Percentiles rank a stretch among this genome's conserved stretches.
Conservation (phyloP, 1,284 basidiomycete genomes). For the Melampsora americana region DNA sequence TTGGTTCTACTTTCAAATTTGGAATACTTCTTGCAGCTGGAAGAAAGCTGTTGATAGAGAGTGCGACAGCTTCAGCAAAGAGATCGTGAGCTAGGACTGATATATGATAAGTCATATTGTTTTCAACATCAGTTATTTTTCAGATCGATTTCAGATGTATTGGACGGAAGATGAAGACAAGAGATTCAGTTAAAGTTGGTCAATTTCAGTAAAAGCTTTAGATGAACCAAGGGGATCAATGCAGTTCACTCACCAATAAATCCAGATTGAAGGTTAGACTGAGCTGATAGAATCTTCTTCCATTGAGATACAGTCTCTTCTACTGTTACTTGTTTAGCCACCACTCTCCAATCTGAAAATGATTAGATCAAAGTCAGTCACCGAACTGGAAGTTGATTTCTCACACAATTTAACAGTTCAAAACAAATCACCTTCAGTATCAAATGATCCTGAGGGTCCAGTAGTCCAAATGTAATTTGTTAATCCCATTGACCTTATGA, state of each 20-base stretch:
- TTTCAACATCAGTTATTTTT: too few species aligned
- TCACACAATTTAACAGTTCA: too few species aligned
- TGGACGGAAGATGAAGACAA: too few species aligned
- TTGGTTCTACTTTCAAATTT: conserved; percentile 24
- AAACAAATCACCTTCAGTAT: conserved; percentile 48
- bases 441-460: conserved; percentile 48
- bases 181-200: too few species aligned
- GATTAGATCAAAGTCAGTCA: background rate
- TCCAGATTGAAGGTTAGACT: too few species aligned
- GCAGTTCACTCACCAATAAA: too few species aligned
- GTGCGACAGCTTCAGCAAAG: conserved; percentile 52
- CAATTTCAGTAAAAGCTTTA: too few species aligned
- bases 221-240: too few species aligned
- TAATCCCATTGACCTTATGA: conserved; percentile 51
- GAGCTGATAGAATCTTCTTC: too few species aligned
- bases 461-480: conserved; percentile 54
- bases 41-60: conserved; percentile 51
- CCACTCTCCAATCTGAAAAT: background rate
- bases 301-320: too few species aligned
- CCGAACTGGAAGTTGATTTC: background rate
- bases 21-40: conserved; percentile 47
- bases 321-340: too few species aligned
- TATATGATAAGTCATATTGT: conserved; percentile 61
- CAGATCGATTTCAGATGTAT: too few species aligned
- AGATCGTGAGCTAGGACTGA: conserved; percentile 66